A percentile compares a stretch with the other conserved stretches of the same genome.
phyloP scores from a whole-genome alignment of 2,329 filamentous ascomycete genomes.

The Hypoxylon sp. region DNA sequence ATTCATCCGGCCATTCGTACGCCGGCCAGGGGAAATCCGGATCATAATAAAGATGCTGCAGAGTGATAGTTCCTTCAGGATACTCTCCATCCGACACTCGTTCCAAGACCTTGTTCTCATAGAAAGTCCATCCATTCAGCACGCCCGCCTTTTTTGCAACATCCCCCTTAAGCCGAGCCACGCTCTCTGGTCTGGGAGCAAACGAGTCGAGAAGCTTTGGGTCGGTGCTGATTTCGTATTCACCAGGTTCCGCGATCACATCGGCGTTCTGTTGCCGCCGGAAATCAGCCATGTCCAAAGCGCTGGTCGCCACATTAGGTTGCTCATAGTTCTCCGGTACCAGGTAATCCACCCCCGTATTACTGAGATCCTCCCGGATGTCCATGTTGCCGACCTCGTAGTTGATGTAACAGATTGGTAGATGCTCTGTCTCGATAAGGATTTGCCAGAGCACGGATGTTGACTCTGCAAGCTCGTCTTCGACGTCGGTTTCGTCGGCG shows the following conservation, averaged over 20 bases:
- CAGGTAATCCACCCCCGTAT: slow-evolving; percentile 33
- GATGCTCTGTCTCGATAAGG: slow-evolving; percentile 32
- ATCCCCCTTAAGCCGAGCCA: slow-evolving; percentile 15
- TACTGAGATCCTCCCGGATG: slow-evolving; percentile 35
- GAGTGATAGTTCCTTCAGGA: slow-evolving; percentile 33
- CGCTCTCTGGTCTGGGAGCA: slow-evolving; percentile 4
- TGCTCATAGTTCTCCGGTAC: slow-evolving; percentile 26
- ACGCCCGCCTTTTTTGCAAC: slow-evolving; percentile 10
- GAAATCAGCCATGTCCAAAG: slow-evolving; percentile 22
- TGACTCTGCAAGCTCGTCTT: slow-evolving; percentile 24
- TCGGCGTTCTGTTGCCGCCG: slow-evolving; percentile 5
- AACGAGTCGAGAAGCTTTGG: slow-evolving; percentile 4
- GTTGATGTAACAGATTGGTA: slow-evolving; percentile 33
- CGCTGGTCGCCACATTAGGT: slow-evolving; percentile 15
- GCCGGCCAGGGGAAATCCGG: slow-evolving; percentile 33
- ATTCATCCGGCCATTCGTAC: slow-evolving; percentile 31
- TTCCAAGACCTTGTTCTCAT: not conserved
- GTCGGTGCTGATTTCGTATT: slow-evolving; percentile 38
- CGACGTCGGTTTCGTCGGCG: slow-evolving; percentile 30
- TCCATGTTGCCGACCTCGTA: slow-evolving; percentile 38
- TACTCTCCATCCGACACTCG: slow-evolving; percentile 26
- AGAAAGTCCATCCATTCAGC: not conserved
- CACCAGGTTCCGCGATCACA: slow-evolving; percentile 33
- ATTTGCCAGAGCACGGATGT: slow-evolving; percentile 38
- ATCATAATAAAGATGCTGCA: slow-evolving; percentile 30